phyloP scores from a whole-genome alignment of 2,329 filamentous ascomycete species.

The Huntiella moniliformis region DNA sequence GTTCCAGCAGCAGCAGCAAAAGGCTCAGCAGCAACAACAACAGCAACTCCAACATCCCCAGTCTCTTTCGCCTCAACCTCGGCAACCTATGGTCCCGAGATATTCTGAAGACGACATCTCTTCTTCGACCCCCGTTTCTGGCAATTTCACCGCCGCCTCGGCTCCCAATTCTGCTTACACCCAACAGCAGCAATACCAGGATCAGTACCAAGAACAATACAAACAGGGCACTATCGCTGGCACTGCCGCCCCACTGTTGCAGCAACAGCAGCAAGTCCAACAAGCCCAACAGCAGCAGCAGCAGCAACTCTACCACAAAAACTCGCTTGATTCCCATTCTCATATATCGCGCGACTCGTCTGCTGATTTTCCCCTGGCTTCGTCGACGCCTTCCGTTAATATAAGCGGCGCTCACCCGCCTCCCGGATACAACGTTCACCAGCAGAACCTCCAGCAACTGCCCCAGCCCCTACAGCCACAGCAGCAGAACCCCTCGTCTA shows the following conservation, averaged over 20 bases:
- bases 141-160: neutral
- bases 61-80: constrained; percentile 4
- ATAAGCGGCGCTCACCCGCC: constrained; percentile 16
- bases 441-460: neutral
- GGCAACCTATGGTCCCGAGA: constrained; percentile 1
- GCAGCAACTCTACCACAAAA: constrained; percentile 12
- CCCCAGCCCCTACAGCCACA: constrained; percentile 23
- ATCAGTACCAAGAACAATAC: constrained; percentile 1
- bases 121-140: neutral
- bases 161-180: neutral
- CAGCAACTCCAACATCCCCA: constrained; percentile 19
- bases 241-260: constrained; percentile 10
- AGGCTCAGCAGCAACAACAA: constrained; percentile 14
- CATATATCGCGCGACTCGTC: constrained; percentile 45
- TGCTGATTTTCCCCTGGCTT: constrained; percentile 21
- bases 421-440: constrained; percentile 18
- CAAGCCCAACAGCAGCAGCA: constrained; percentile 18
- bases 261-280: constrained; percentile 22
- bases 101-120: constrained; percentile 1
- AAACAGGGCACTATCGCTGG: constrained; percentile 6
- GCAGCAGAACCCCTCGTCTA: constrained; percentile 24
- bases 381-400: constrained; percentile 19
- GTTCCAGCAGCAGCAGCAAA: constrained; percentile 16
- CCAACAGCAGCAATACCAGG: neutral
- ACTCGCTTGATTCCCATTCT: constrained; percentile 24